Evolutionary conservation across 2,329 filamentous ascomycete genomes (phyloP), one percentile per base, ranked within the genome.

Genomic region (Trichothecium roseum): DNA sequence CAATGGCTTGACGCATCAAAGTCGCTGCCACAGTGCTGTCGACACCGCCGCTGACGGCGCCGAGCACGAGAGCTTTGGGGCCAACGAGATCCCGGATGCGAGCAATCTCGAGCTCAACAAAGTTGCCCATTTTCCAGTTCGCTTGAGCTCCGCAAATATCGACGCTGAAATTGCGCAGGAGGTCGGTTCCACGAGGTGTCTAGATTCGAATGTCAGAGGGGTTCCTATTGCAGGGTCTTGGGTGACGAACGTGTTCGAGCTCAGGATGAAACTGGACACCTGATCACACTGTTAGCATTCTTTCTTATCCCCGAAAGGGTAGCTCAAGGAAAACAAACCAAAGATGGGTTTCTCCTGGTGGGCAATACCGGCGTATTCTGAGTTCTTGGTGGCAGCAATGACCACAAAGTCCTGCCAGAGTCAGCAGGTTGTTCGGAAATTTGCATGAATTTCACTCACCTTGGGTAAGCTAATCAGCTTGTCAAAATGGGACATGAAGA

Each of bases 191-290:
- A 24, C 20, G 20, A 10, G 20, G 20, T 24, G 20, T 24, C 17
- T 10, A 4, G 16, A 14, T 31, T 28, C 15, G 18, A 28, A 34
- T 34, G 30, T 30, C 28, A 28, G 30, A 31, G n/a, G 30, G 10
- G 10, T 6, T 24, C 10, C 10, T 6, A 6, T 24, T 24, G 20
- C 20, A 28, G 10, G 20, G 20, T 10, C 20, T 24, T 18, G 28
- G 22, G 38, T 30, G 18, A 37, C 18, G 24, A 24, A 54, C 49
- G 10, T 24, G 20, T 24, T 24, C 44, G 24, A 94, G 72, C 56
- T 95, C 88, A 1, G 88, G 87, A 57, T 94, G 88, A 57, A 94
- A 89, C 54, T 95, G 88, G 32, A 94, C 74, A 37, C 82, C 62
- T 57, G 34, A 10, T 24, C 20, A 24, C 20, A 6, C 10, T 24